phyloP scores from a whole-genome alignment of 1,284 basidiomycete genomes.

The Golubevia sp. region DNA sequence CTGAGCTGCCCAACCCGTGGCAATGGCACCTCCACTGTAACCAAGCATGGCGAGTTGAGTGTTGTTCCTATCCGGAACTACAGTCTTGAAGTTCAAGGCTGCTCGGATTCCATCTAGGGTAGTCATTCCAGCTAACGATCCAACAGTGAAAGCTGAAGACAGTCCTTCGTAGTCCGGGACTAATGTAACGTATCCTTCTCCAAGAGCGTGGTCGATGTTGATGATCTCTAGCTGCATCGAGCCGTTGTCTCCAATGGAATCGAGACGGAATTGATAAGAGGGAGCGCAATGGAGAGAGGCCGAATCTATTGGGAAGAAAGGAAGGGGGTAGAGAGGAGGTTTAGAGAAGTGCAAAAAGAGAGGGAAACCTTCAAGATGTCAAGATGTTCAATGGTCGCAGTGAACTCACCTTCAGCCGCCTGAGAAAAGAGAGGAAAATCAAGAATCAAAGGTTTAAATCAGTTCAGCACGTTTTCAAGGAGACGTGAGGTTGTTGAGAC shows the following conservation, averaged over 20 bases:
- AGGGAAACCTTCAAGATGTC: too few species aligned
- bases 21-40: conserved; percentile 3
- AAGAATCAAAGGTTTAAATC: too few species aligned
- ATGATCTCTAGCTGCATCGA: conserved; percentile 5
- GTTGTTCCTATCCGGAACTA: conserved; percentile 4
- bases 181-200: neutral
- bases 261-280: conserved; percentile 4
- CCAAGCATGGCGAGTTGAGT: conserved; percentile 2
- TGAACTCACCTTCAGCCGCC: too few species aligned
- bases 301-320: conserved; percentile 4
- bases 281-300: conserved; percentile 6
- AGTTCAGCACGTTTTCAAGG: too few species aligned
- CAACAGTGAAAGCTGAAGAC: conserved; percentile 1
- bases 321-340: too few species aligned
- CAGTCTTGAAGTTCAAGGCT: neutral
- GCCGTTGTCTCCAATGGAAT: neutral
- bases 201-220: neutral
- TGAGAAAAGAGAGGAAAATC: too few species aligned
- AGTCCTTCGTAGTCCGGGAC: conserved; percentile 7
- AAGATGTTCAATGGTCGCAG: too few species aligned
- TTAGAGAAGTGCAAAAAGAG: too few species aligned
- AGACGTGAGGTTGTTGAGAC: too few species aligned
- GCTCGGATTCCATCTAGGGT: conserved; percentile 6
- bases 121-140: neutral
- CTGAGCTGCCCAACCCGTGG: conserved; percentile 5